These are phyloP conservation scores for Aristolochia contorta DNA, from an alignment of 164 flowering plant genomes.

Conservation along the genomic window DNA sequence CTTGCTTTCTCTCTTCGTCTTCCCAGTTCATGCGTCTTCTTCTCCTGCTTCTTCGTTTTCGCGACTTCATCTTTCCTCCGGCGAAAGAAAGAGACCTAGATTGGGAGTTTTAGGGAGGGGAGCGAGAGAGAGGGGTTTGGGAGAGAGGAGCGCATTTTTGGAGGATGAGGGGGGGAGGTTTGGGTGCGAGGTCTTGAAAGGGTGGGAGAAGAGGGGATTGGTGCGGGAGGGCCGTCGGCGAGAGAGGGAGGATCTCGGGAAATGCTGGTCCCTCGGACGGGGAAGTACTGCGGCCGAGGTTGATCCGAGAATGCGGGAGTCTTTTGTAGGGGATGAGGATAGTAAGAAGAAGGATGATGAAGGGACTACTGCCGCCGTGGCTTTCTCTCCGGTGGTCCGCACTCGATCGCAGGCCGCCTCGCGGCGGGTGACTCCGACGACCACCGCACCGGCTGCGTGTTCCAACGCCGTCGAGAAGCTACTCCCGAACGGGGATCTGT, in stretches of 20 bases:
- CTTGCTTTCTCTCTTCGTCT: constrained; percentile 1
- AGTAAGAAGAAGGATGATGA: not conserved
- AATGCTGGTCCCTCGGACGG: not conserved
- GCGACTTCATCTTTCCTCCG: not conserved
- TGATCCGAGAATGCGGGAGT: constrained; percentile 9
- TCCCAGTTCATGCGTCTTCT: not conserved
- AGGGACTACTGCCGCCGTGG: constrained; percentile 1
- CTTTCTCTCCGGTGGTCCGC: constrained; percentile 1
- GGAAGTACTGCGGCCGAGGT: not conserved
- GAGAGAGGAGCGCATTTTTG: not conserved
- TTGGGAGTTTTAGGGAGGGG: not conserved
- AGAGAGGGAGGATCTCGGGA: not conserved
- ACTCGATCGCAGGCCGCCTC: constrained; percentile 4
- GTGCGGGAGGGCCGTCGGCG: not conserved
- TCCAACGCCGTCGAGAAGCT: constrained; percentile 39
- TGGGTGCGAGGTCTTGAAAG: not conserved
- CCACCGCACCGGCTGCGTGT: constrained; percentile 2
- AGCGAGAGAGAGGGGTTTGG: not conserved
- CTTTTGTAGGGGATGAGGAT: not conserved
- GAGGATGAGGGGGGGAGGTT: not conserved
- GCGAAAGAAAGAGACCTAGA: constrained; percentile 1
- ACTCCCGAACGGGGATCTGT: constrained; percentile 77
- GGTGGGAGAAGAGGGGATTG: not conserved
- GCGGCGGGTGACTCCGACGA: constrained; percentile 8
- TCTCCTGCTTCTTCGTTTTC: not conserved